phyloP scores from a whole-genome alignment of 106 monocot species.

The Platanthera zijinensis region DNA sequence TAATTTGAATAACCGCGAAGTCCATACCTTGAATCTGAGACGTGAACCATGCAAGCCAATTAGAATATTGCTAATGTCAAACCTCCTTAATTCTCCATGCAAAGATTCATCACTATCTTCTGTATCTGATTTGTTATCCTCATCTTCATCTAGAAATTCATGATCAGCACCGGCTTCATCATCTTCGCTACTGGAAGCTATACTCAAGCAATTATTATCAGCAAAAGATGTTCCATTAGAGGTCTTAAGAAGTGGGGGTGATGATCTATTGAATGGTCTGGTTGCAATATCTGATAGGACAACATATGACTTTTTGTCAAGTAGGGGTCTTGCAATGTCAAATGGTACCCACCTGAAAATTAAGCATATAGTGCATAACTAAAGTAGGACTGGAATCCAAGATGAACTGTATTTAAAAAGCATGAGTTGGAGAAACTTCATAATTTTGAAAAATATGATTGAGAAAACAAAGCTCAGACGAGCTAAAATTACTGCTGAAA shows the following conservation, averaged over 20 bases:
- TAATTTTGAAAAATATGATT: neutral
- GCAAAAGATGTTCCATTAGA: constrained; percentile 4
- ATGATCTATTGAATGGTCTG: constrained; percentile 4
- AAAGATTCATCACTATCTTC: constrained; percentile 12
- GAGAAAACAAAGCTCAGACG: neutral
- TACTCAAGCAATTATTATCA: constrained; percentile 2
- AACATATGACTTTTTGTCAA: constrained; percentile 47
- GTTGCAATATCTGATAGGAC: constrained; percentile 37
- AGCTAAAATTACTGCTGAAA: constrained; percentile 1
- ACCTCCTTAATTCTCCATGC: constrained; percentile 4
- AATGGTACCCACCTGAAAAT: constrained; percentile 69
- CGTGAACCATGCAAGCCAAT: constrained; percentile 42
- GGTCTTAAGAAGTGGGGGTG: constrained; percentile 4
- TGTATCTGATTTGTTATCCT: constrained; percentile 13
- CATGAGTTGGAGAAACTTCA: neutral
- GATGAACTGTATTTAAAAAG: neutral
- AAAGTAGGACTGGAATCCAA: neutral
- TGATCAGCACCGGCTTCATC: constrained; percentile 13
- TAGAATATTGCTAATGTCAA: constrained; percentile 33
- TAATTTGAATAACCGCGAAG: neutral
- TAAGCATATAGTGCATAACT: neutral
- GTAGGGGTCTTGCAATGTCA: constrained; percentile 42
- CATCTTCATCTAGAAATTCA: constrained; percentile 15
- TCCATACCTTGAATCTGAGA: constrained; percentile 43
- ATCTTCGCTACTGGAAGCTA: constrained; percentile 20